Conservation (phyloP, 345 rosid species). For the Citrus reticulata region DNA sequence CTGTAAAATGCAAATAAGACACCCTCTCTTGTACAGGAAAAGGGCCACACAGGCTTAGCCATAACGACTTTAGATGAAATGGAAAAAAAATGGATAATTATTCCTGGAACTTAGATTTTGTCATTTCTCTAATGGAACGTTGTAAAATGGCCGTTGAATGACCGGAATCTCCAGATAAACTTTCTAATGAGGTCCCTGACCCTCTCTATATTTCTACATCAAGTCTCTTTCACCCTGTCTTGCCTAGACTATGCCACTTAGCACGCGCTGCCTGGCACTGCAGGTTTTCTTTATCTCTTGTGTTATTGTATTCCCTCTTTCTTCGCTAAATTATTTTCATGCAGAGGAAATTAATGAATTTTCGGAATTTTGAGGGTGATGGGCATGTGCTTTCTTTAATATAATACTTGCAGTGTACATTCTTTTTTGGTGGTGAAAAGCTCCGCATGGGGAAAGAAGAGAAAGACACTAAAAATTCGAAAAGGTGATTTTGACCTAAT, state of each 20-base stretch:
- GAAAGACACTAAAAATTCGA: constrained; percentile 10
- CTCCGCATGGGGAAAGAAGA: constrained; percentile 28
- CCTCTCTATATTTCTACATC: neutral
- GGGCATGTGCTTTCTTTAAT: constrained; percentile 22
- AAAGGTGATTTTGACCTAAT: constrained; percentile 26
- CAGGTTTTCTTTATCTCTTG: constrained; percentile 2
- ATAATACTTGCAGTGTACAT: constrained; percentile 1
- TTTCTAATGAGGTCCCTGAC: neutral
- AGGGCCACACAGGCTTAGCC: neutral
- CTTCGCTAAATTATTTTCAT: neutral
- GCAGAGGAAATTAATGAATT: neutral
- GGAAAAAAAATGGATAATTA: neutral
- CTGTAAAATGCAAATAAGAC: constrained; percentile 7
- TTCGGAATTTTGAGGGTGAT: neutral
- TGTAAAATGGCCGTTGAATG: constrained; percentile 20
- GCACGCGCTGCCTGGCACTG: constrained; percentile 22
- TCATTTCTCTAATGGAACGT: constrained; percentile 27
- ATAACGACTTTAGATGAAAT: neutral
- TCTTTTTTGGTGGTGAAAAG: constrained; percentile 24
- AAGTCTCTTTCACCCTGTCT: constrained; percentile 7
- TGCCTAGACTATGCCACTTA: neutral
- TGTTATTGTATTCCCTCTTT: neutral
- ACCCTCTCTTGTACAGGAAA: neutral
- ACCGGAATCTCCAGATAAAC: neutral
- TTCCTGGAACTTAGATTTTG: constrained; percentile 11